Conservation (phyloP, 2,329 filamentous ascomycete species). For the Alternaria angustiovoidea region DNA sequence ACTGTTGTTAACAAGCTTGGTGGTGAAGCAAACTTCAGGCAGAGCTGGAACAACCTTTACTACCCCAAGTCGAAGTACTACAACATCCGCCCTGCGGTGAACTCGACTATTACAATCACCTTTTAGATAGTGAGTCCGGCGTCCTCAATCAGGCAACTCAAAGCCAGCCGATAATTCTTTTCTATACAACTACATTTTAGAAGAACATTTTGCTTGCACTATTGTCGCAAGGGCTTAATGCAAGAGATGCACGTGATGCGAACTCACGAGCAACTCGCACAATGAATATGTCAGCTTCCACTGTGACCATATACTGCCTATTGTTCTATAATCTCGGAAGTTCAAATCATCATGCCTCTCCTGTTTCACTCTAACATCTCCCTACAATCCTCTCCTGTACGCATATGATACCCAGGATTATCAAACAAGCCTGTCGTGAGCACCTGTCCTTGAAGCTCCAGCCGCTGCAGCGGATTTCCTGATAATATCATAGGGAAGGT, state of each 20-base stretch:
- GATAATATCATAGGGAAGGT: no score
- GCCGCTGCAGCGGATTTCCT: not conserved
- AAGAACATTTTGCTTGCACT: not conserved
- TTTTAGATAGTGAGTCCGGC: not conserved
- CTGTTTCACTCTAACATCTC: not conserved
- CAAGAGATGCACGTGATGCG: not conserved
- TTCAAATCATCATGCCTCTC: not conserved
- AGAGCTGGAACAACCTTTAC: constrained; percentile 27
- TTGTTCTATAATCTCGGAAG: no score
- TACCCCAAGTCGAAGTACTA: constrained; percentile 37
- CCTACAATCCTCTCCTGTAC: not conserved
- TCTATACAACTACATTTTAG: not conserved
- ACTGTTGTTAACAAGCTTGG: constrained; percentile 27
- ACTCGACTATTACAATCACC: constrained; percentile 2
- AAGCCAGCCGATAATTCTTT: not conserved
- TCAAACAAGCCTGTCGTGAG: not conserved
- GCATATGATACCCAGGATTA: not conserved
- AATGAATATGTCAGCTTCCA: not conserved
- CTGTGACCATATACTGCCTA: no score
- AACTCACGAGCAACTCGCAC: not conserved
- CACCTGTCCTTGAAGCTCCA: not conserved
- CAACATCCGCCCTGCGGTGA: constrained; percentile 22
- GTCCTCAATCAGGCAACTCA: not conserved
- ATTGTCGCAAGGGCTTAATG: not conserved
- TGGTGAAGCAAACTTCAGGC: constrained; percentile 13